phyloP scores from a whole-genome alignment of 345 rosid species.

The Lenwebbia sp. region DNA sequence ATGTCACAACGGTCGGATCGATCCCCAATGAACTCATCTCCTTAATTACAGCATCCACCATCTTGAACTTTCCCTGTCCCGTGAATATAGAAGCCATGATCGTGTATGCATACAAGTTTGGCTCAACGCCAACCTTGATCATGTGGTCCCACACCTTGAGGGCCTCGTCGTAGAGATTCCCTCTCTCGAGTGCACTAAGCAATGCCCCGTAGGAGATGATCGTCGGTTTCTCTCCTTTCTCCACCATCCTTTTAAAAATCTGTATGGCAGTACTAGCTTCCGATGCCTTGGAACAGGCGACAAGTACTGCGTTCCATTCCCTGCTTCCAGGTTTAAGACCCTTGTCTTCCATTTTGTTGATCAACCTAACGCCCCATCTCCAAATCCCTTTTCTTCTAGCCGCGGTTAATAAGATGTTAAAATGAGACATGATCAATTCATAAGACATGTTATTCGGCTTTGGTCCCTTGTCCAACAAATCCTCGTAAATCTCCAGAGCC shows the following conservation, averaged over 20 bases:
- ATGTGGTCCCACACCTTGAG: conserved; percentile 87
- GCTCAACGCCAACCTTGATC: conserved; percentile 64
- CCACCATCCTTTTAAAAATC: conserved; percentile 80
- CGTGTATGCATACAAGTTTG: conserved; percentile 67
- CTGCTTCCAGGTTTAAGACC: conserved; percentile 73
- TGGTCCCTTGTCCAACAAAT: conserved; percentile 79
- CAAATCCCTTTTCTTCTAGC: conserved; percentile 79
- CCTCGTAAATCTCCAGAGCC: conserved; percentile 87
- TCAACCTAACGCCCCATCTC: conserved; percentile 78
- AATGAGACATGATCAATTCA: conserved; percentile 69
- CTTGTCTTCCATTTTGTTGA: conserved; percentile 83
- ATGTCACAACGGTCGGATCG: conserved; percentile 79
- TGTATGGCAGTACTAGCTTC: conserved; percentile 72
- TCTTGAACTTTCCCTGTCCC: conserved; percentile 49
- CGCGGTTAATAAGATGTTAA: conserved; percentile 56
- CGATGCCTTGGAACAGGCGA: conserved; percentile 85
- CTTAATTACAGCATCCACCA: conserved; percentile 48
- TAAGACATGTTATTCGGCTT: conserved; percentile 65
- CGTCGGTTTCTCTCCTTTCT: conserved; percentile 81
- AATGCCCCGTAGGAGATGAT: conserved; percentile 75
- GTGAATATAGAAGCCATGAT: conserved; percentile 77
- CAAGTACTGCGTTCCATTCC: conserved; percentile 82
- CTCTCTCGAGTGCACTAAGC: conserved; percentile 88
- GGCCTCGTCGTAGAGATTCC: conserved; percentile 74
- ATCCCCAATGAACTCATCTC: conserved; percentile 58